These are phyloP conservation scores for Primulina huaijiensis DNA, from an alignment of 257 asterid species.

Conservation along the genomic window DNA sequence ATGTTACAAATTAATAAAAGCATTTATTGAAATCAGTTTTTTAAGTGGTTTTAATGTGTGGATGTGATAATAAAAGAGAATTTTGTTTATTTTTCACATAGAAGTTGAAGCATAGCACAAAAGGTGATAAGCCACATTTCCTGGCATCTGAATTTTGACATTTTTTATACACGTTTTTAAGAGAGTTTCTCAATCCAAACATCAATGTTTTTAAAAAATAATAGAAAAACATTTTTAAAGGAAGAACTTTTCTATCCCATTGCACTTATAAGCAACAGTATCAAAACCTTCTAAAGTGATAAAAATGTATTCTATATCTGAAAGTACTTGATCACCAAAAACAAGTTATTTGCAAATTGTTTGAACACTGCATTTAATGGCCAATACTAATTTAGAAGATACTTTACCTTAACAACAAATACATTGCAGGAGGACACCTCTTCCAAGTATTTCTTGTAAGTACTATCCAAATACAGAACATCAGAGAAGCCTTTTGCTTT, in stretches of 20 bases:
- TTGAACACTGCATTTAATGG: neutral
- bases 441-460: conserved; percentile 68
- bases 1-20: neutral
- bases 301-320: neutral
- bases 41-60: neutral
- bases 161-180: neutral
- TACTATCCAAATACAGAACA: conserved; percentile 79
- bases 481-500: conserved; percentile 93
- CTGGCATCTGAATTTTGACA: neutral
- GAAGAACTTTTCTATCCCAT: neutral
- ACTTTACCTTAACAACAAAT: conserved; percentile 78
- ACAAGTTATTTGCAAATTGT: neutral
- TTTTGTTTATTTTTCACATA: neutral
- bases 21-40: neutral
- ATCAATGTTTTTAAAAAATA: no score
- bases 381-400: conserved; percentile 12
- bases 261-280: neutral
- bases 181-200: neutral
- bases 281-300: neutral
- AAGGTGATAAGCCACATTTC: neutral
- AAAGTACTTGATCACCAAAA: neutral
- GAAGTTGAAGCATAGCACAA: neutral
- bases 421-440: conserved; percentile 97
- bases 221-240: neutral
- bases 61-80: neutral